Base-by-base conservation (phyloP, 192 early-diverging fungal genomes). In the Linnemannia zychae region DNA sequence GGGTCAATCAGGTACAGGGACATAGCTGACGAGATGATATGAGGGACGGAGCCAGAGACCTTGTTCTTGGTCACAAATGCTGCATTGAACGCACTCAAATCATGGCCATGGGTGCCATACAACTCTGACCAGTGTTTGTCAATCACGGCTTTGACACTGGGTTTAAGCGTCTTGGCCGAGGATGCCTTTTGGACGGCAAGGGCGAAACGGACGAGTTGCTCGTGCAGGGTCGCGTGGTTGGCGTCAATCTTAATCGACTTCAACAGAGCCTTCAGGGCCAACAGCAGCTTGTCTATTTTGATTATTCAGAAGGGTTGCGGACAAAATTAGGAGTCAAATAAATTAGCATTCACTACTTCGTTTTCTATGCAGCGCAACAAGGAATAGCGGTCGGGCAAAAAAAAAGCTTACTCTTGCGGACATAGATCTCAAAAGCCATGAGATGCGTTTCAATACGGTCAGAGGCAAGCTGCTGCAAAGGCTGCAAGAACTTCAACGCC, bases 401-500 rank as follows among this genome's bases (percentile, higher is more conserved):
- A n/a, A n/a, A n/a, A n/a, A n/a, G n/a, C 82, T 48, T 79, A 92
- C 90, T 82, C 84, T 92, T 92, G 57, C 92, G 85, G 68, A 93
- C 57, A 78, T 95, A 94, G 3, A 96, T 92, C 65, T 90, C 90
- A 76, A 87, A 89, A 31, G 88, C 93, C 48, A 96, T 87, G n/a
- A 91, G 73, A 67, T 93, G 90, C 15, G 85, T 90, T 71, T 95
- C 93, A 17, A 94, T 76, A n/a, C 76, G 72, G 22, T 86, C 74
- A 20, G 91, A 83, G 40, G 90, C 79, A 75, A 93, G 68, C 33
- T 89, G 81, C 63, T 92, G 84, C 17, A 99, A 88, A 17, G 91
- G 91, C 75, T 92, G 88, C 37, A 97, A 84, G 68, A 97, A 96
- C 86, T 93, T 92, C 44, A 93, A 88, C 2, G 96, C 94, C 24